phyloP scores from a whole-genome alignment of 2,329 filamentous ascomycete genomes.

The Neopestalotiopsis clavispora region DNA sequence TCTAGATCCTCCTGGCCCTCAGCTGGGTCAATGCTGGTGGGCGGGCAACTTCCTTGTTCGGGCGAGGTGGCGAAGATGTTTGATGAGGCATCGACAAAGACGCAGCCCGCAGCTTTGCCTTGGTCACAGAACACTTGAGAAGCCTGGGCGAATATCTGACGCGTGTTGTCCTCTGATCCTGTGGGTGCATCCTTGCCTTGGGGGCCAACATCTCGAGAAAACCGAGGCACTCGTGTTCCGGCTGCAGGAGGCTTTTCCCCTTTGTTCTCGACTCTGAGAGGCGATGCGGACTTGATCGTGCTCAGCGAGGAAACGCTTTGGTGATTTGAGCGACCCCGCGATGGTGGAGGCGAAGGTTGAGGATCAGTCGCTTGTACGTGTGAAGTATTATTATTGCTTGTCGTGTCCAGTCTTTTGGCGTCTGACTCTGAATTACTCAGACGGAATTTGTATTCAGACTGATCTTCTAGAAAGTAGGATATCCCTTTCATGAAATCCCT shows the following conservation, averaged over 20 bases:
- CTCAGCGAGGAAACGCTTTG: background rate
- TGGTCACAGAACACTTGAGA: constrained; percentile 28
- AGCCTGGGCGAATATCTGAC: constrained; percentile 26
- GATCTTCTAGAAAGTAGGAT: constrained; percentile 28
- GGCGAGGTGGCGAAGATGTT: constrained; percentile 22
- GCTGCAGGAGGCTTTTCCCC: background rate
- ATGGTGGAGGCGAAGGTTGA: constrained; percentile 20
- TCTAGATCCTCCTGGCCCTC: constrained; percentile 13
- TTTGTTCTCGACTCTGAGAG: background rate
- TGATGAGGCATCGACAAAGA: constrained; percentile 24
- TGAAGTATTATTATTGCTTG: background rate
- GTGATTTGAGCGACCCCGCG: constrained; percentile 13
- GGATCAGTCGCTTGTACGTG: constrained; percentile 23
- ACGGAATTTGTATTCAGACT: constrained; percentile 28
- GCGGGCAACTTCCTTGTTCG: constrained; percentile 20
- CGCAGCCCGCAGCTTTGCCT: constrained; percentile 24
- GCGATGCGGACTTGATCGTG: background rate
- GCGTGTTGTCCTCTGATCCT: constrained; percentile 20
- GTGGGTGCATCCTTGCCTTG: constrained; percentile 16
- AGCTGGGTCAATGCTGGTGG: constrained; percentile 13
- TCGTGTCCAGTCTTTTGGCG: constrained; percentile 5
- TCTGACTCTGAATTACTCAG: constrained; percentile 23
- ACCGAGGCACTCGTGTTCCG: background rate
- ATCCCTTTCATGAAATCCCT: constrained; percentile 29
- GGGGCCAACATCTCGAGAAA: constrained; percentile 1